Percentiles rank a stretch among this genome's conserved stretches.
These are phyloP conservation scores for Phialophora expanda DNA, from an alignment of 2,329 filamentous ascomycete genomes.

Conservation along the genomic window DNA sequence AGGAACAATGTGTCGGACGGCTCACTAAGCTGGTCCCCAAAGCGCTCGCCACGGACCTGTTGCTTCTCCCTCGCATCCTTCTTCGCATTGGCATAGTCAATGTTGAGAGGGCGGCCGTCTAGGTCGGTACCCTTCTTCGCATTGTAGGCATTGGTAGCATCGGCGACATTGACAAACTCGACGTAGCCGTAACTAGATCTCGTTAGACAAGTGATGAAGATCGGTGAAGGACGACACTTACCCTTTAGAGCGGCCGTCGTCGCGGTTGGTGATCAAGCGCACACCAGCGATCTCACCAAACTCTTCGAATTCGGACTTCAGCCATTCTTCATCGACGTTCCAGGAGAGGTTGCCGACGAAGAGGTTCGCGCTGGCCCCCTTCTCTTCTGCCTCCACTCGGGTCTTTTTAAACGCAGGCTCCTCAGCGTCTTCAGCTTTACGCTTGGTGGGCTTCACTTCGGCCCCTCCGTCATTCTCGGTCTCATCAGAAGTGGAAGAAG, in stretches of 20 bases:
- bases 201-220: slow-evolving; percentile 40
- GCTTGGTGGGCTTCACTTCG: slow-evolving; percentile 46
- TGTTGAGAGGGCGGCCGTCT: slow-evolving; percentile 75
- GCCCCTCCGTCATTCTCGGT: slow-evolving; percentile 40
- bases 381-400: slow-evolving; percentile 49
- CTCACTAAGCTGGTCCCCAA: slow-evolving; percentile 78
- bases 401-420: slow-evolving; percentile 61
- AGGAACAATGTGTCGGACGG: slow-evolving; percentile 88
- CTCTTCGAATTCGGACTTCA: slow-evolving; percentile 79
- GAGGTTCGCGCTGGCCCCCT: slow-evolving; percentile 66
- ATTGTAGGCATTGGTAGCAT: slow-evolving; percentile 73
- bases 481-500: slow-evolving; percentile 27
- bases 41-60: slow-evolving; percentile 60
- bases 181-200: slow-evolving; percentile 78
- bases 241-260: slow-evolving; percentile 82
- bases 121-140: slow-evolving; percentile 76
- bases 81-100: slow-evolving; percentile 76
- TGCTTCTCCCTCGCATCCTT: slow-evolving; percentile 65
- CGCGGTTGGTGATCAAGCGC: slow-evolving; percentile 83
- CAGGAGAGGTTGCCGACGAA: slow-evolving; percentile 91
- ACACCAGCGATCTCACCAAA: slow-evolving; percentile 74
- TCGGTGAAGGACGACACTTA: slow-evolving; percentile 44
- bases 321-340: slow-evolving; percentile 83
- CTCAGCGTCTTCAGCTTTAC: slow-evolving; percentile 55
- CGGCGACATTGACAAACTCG: slow-evolving; percentile 73